Percentiles rank a stretch among this genome's conserved stretches.
Evolutionary conservation across 345 rosid genomes (phyloP).

Genomic region (Isatis tinctoria): DNA sequence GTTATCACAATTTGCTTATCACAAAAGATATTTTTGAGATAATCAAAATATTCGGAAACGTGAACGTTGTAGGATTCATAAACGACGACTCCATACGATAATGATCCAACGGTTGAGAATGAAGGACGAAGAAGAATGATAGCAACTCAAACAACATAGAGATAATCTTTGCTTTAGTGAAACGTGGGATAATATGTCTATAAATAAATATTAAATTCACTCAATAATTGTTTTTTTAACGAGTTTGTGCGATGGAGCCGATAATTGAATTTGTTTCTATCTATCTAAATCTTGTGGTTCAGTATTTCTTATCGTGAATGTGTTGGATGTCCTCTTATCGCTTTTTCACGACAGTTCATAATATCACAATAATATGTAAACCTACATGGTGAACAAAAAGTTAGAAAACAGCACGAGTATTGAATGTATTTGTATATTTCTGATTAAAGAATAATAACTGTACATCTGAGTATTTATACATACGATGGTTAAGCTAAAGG

Average conservation of each 20-base stretch:
- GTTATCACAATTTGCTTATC: constrained; percentile 30
- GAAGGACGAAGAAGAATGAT: not conserved
- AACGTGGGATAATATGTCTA: not conserved
- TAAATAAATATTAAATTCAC: not conserved
- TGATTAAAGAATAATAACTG: too few species aligned
- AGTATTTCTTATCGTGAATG: not conserved
- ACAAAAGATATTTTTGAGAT: not conserved
- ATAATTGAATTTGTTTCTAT: not conserved
- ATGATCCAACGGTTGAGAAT: constrained; percentile 1
- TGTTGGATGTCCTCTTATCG: not conserved
- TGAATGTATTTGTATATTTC: too few species aligned
- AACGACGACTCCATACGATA: not conserved
- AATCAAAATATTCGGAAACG: not conserved
- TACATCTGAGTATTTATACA: too few species aligned
- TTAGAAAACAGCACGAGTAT: not conserved
- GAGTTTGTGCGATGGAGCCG: not conserved
- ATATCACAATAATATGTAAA: not conserved
- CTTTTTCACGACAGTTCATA: not conserved
- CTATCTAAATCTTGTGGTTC: not conserved
- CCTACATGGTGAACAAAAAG: not conserved
- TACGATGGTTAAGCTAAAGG: too few species aligned
- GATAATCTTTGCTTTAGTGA: not conserved
- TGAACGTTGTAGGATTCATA: constrained; percentile 1
- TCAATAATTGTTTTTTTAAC: not conserved
- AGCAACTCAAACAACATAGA: not conserved